These are phyloP conservation scores for Babesia ovis DNA, from an alignment of 169 alveolate genomes.

Conservation along the genomic window DNA sequence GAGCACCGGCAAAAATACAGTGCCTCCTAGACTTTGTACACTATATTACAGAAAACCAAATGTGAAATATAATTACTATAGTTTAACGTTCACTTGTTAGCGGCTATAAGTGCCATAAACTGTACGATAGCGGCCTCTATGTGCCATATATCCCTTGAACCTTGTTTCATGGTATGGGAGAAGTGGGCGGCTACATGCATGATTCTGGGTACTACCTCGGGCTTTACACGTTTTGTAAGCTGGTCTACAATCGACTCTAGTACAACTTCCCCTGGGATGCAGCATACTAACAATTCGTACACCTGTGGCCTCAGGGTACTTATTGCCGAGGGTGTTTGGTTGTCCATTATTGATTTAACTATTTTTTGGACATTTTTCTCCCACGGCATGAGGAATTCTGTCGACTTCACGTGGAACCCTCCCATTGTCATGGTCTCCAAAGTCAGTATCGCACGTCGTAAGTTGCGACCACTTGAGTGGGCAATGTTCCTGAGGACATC, in stretches of 20 bases:
- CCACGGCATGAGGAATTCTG: constrained; percentile 72
- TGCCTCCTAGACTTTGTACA: too few relatives aligned
- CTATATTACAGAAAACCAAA: too few relatives aligned
- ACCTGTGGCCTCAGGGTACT: constrained; percentile 60
- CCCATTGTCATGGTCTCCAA: constrained; percentile 80
- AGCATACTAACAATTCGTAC: constrained; percentile 68
- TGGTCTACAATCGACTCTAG: constrained; percentile 50
- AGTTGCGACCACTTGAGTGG: constrained; percentile 76
- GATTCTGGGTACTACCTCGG: constrained; percentile 45
- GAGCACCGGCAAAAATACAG: too few relatives aligned
- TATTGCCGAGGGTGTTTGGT: constrained; percentile 58
- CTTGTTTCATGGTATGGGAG: constrained; percentile 76
- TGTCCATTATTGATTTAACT: constrained; percentile 27
- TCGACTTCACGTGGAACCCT: constrained; percentile 55
- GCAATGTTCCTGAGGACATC: constrained; percentile 79
- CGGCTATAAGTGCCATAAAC: constrained; percentile 64
- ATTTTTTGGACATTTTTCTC: constrained; percentile 65
- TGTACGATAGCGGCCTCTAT: constrained; percentile 82
- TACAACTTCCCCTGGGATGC: constrained; percentile 65
- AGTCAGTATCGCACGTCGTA: constrained; percentile 87
- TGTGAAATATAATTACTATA: too few relatives aligned
- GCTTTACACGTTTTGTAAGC: constrained; percentile 38
- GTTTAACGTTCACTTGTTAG: too few relatives aligned
- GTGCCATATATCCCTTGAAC: constrained; percentile 81
- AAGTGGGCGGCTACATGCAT: constrained; percentile 66